Evolutionary conservation across 2,329 filamentous ascomycete species (phyloP).

Genomic region (Sphaerostilbella broomeana): DNA sequence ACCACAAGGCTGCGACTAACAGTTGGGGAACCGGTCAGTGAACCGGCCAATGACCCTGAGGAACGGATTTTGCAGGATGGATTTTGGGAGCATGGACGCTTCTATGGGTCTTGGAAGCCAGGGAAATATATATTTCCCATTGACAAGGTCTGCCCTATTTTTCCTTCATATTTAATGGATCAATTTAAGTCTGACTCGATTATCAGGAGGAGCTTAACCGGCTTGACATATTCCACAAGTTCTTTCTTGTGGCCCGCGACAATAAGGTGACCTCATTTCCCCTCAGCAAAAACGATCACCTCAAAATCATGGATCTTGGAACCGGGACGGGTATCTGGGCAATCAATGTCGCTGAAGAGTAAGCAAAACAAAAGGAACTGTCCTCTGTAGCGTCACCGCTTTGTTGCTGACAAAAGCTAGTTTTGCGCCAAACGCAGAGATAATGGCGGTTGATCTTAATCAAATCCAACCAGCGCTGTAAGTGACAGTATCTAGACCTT

Average conservation of each 20-base stretch:
- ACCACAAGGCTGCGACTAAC: constrained; percentile 15
- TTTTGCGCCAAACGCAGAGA: constrained; percentile 20
- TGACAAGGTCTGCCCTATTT: constrained; percentile 36
- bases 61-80: constrained; percentile 22
- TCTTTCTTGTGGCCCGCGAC: constrained; percentile 60
- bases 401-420: constrained; percentile 16
- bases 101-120: constrained; percentile 60
- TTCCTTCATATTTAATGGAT: not conserved
- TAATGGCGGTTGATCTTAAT: constrained; percentile 36
- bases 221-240: constrained; percentile 75
- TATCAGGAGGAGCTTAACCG: constrained; percentile 63
- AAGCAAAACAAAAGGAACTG: constrained; percentile 26
- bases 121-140: constrained; percentile 72
- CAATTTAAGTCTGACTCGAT: constrained; percentile 17
- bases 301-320: constrained; percentile 59
- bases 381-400: not conserved
- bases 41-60: constrained; percentile 10
- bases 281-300: constrained; percentile 15
- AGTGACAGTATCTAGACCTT: constrained; percentile 11
- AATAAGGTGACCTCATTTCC: constrained; percentile 24
- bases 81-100: constrained; percentile 57
- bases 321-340: constrained; percentile 90
- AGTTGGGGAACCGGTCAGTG: constrained; percentile 16
- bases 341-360: constrained; percentile 72
- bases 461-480: constrained; percentile 34